phyloP scores from a whole-genome alignment of 805 yeast genomes.

The Schwanniomyces occidentalis region DNA sequence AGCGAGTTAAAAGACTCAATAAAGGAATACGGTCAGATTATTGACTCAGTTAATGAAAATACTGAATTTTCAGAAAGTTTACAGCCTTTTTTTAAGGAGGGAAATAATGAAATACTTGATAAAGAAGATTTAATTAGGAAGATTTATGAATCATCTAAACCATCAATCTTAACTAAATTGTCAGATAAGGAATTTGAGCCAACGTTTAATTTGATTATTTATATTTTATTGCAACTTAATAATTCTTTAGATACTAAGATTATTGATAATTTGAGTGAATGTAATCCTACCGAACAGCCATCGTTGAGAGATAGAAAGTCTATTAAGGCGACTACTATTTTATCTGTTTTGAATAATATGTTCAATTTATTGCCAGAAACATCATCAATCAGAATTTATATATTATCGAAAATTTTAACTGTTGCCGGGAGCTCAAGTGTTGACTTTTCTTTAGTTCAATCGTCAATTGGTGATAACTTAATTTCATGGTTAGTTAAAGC shows the following conservation, averaged over 20 bases:
- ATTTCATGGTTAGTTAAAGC: constrained; percentile 35
- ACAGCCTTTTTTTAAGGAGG: constrained; percentile 18
- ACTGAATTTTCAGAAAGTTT: constrained; percentile 29
- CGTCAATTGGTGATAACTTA: constrained; percentile 38
- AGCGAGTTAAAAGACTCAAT: constrained; percentile 42
- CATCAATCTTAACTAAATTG: constrained; percentile 32
- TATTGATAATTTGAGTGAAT: constrained; percentile 27
- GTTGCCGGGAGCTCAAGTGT: constrained; percentile 29
- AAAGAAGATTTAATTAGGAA: constrained; percentile 27
- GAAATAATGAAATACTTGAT: constrained; percentile 24
- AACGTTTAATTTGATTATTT: constrained; percentile 41
- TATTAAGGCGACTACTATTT: constrained; percentile 40
- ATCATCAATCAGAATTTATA: constrained; percentile 29
- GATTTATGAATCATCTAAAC: constrained; percentile 28
- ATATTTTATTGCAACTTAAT: constrained; percentile 33
- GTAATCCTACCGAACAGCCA: constrained; percentile 37
- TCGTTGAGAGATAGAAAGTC: constrained; percentile 46
- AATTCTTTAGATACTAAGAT: constrained; percentile 23
- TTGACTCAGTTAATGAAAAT: constrained; percentile 32
- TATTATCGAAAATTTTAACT: constrained; percentile 32
- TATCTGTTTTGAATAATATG: constrained; percentile 40
- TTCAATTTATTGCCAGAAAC: constrained; percentile 42
- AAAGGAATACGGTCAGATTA: constrained; percentile 38
- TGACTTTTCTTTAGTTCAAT: constrained; percentile 33
- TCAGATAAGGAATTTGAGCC: constrained; percentile 47